Percentiles rank a stretch among this genome's conserved stretches.
These are phyloP conservation scores for Scedosporium aurantiacum DNA, from an alignment of 2,329 filamentous ascomycete genomes.

Conservation along the genomic window DNA sequence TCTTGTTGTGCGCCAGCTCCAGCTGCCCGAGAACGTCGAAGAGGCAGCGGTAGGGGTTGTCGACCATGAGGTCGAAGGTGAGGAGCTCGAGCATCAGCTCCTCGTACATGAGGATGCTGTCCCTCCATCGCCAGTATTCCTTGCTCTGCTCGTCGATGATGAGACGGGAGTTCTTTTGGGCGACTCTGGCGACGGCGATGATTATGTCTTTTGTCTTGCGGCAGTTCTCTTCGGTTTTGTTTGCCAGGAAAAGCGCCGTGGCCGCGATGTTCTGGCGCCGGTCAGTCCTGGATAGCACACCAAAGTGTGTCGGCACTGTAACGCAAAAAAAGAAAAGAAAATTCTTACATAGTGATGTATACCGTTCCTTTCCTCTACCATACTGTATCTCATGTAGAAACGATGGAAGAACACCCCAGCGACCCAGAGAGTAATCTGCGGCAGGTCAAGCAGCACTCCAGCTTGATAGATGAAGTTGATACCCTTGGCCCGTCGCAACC, in stretches of 20 bases:
- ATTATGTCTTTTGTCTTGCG: constrained; percentile 93
- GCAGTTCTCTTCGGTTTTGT: constrained; percentile 95
- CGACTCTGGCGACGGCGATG: constrained; percentile 84
- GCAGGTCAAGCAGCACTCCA: constrained; percentile 82
- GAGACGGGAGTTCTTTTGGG: constrained; percentile 84
- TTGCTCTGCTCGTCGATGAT: constrained; percentile 94
- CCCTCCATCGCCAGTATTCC: constrained; percentile 96
- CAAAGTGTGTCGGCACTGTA: too few relatives aligned
- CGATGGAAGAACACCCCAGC: constrained; percentile 92
- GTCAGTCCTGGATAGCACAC: too few relatives aligned
- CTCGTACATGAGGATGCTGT: constrained; percentile 85
- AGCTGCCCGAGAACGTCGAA: constrained; percentile 71
- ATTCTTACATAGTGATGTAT: constrained; percentile 80
- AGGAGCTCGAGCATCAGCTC: constrained; percentile 84
- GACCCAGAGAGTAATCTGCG: constrained; percentile 83
- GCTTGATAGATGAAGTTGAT: constrained; percentile 95
- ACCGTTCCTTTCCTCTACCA: constrained; percentile 64
- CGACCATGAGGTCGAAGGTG: constrained; percentile 87
- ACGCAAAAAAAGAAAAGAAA: not conserved
- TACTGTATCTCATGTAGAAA: constrained; percentile 83
- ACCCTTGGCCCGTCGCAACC: constrained; percentile 73
- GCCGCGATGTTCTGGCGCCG: constrained; percentile 62
- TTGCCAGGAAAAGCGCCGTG: constrained; percentile 83
- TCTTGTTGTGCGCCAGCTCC: constrained; percentile 66
- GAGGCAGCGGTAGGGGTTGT: constrained; percentile 76